Percentiles rank a stretch among this genome's conserved stretches.
These are phyloP conservation scores for Apiospora pterosperma DNA, from an alignment of 2,329 filamentous ascomycete species.

Conservation along the genomic window DNA sequence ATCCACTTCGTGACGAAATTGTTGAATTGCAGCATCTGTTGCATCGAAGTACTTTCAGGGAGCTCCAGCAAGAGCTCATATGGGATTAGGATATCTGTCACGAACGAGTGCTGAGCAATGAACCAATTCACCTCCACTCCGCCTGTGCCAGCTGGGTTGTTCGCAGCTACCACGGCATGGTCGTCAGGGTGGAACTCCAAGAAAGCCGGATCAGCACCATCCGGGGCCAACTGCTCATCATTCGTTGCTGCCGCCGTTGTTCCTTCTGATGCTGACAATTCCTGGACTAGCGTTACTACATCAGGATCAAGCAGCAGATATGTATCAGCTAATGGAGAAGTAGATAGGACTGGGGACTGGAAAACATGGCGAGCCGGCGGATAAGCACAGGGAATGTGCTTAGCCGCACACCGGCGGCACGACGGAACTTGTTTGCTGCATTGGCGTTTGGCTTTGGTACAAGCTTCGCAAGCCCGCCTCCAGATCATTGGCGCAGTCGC, in stretches of 20 bases:
- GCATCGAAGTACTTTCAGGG: conserved; percentile 15
- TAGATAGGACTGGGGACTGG: neutral
- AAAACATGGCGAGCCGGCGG: conserved; percentile 14
- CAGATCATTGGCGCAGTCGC: conserved; percentile 12
- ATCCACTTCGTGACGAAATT: conserved; percentile 18
- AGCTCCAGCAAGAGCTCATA: neutral
- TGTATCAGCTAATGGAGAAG: neutral
- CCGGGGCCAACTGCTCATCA: neutral
- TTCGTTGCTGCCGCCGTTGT: neutral
- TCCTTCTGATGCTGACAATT: neutral
- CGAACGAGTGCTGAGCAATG: neutral
- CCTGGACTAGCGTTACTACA: neutral
- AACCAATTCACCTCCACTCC: neutral
- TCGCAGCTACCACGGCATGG: neutral
- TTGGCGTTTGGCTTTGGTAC: conserved; percentile 33
- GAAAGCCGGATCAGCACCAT: no score
- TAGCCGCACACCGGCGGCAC: conserved; percentile 28
- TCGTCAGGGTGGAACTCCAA: neutral
- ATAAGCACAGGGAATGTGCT: conserved; percentile 18
- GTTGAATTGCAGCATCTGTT: conserved; percentile 16
- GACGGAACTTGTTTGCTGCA: conserved; percentile 31
- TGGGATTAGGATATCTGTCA: neutral
- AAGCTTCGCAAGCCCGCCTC: conserved; percentile 31
- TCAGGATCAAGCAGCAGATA: neutral
- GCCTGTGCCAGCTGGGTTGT: neutral